Conservation (phyloP, 305 asterid species). For the Solanum aculeatissimum region DNA sequence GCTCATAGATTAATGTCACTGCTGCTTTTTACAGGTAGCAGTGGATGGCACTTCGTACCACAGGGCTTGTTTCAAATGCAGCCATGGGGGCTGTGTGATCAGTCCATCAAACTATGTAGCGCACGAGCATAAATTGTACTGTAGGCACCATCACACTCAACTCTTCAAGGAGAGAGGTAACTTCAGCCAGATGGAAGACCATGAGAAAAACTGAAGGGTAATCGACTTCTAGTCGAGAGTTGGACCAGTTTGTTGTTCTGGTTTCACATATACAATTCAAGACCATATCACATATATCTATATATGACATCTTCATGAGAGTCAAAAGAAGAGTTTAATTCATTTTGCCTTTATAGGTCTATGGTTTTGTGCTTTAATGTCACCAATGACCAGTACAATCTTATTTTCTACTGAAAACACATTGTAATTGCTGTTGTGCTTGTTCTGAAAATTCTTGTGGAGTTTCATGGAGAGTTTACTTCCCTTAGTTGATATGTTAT, state of each 20-base stretch:
- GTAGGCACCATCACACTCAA: slow-evolving; percentile 79
- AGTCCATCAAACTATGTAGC: slow-evolving; percentile 78
- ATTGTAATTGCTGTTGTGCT: background rate
- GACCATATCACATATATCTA: background rate
- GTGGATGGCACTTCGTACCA: slow-evolving; percentile 78
- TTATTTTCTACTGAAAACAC: background rate
- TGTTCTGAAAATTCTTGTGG: background rate
- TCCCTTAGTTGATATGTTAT: background rate
- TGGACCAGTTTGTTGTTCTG: background rate
- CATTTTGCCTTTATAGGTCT: background rate
- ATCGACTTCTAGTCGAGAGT: background rate
- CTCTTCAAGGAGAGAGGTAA: slow-evolving; percentile 75
- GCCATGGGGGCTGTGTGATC: slow-evolving; percentile 70
- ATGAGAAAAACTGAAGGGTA: slow-evolving; percentile 8
- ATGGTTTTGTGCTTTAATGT: background rate
- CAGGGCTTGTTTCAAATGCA: slow-evolving; percentile 63
- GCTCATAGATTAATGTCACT: background rate
- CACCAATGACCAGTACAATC: background rate
- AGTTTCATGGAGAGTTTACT: background rate
- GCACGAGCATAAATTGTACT: slow-evolving; percentile 62
- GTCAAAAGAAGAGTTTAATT: background rate
- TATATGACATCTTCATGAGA: background rate
- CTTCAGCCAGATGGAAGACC: slow-evolving; percentile 51
- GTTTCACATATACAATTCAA: background rate
- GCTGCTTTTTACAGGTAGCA: slow-evolving; percentile 35